These are phyloP conservation scores for Ophiostoma quercus DNA, from an alignment of 2,329 filamentous ascomycete genomes.

Conservation along the genomic window DNA sequence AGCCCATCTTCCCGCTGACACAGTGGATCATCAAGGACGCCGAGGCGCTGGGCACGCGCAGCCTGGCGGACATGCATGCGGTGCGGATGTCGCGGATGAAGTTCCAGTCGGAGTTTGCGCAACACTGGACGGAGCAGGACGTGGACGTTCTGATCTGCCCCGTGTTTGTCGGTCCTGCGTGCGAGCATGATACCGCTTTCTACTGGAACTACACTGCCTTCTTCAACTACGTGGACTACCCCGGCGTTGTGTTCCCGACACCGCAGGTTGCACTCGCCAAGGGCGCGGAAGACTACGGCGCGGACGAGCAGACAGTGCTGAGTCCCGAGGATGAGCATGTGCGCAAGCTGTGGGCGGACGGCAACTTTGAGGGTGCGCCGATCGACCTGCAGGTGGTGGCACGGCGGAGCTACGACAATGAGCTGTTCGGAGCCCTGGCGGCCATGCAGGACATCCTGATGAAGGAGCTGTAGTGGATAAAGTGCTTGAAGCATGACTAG, in stretches of 20 bases:
- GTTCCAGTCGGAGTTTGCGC: slow-evolving; percentile 15
- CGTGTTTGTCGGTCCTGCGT: slow-evolving; percentile 12
- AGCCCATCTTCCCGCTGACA: slow-evolving; percentile 14
- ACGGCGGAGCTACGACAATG: slow-evolving; percentile 16
- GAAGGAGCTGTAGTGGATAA: neutral
- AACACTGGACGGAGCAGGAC: slow-evolving; percentile 14
- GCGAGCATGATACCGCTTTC: slow-evolving; percentile 8
- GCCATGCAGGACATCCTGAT: neutral
- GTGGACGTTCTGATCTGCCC: slow-evolving; percentile 13
- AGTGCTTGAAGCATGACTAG: neutral
- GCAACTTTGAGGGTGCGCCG: slow-evolving; percentile 16
- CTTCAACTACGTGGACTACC: slow-evolving; percentile 16
- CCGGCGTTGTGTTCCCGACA: slow-evolving; percentile 4
- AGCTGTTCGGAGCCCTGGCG: slow-evolving; percentile 6
- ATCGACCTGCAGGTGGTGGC: slow-evolving; percentile 15
- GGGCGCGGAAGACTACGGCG: slow-evolving; percentile 12
- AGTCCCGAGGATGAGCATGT: slow-evolving; percentile 15
- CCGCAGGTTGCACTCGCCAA: slow-evolving; percentile 8
- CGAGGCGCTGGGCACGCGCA: slow-evolving; percentile 13
- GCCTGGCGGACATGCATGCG: slow-evolving; percentile 11
- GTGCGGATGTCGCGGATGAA: slow-evolving; percentile 13
- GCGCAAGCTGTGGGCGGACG: slow-evolving; percentile 10
- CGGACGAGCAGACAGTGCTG: neutral
- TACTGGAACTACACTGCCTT: slow-evolving; percentile 18
- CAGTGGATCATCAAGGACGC: slow-evolving; percentile 16